Evolutionary conservation across 805 yeast genomes (phyloP), one percentile per base, ranked within the genome.

Genomic region (Candida orba): DNA sequence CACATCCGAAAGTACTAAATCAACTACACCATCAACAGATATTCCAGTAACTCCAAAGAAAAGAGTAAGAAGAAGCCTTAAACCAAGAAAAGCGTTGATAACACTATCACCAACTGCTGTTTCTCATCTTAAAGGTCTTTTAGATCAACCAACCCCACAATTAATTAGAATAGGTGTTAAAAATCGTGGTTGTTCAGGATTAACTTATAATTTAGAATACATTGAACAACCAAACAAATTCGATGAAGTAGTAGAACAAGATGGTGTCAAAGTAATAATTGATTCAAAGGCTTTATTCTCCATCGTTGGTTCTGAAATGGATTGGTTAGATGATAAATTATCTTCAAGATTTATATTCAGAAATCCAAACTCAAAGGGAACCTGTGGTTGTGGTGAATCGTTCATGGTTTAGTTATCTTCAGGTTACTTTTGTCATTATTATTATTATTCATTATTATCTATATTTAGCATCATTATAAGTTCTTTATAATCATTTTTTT

Each of bases 341-440:
- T 76, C 89, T 29, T 81, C 93, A 13, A 77, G 95, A 57, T 93
- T 93, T 62, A 88, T 93, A 17, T 93, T 93, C 72, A 83, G 76
- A 60, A 93, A 93, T 64, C 99, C 99, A 50, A 93, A 93, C 66
- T 84, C 95, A 34, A 93, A 91, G 69, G 99, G 98, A 29, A 86
- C 95, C 40, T 93, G 99, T 67, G 99, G 99, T 12, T 93, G 99
- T 65, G 99, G 99, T 43, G 99, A 93, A 68, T 87, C 96, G 6
- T 93, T 93, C 64, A 93, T 90, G 96, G 96, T 91, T 8, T 90
- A 68, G 59, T 6, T n/a, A 27, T 30, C 5, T 4, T 10, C 4
- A 8, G 4, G 22, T 20, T 20, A 20, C 22, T 20, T 20, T 20
- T 20, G 5, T 20, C 22, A 20, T 20, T 20, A 20, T 20, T 20